Evolutionary conservation across 2,329 filamentous ascomycete genomes (phyloP).

Genomic region (Cladosporium oxysporum): DNA sequence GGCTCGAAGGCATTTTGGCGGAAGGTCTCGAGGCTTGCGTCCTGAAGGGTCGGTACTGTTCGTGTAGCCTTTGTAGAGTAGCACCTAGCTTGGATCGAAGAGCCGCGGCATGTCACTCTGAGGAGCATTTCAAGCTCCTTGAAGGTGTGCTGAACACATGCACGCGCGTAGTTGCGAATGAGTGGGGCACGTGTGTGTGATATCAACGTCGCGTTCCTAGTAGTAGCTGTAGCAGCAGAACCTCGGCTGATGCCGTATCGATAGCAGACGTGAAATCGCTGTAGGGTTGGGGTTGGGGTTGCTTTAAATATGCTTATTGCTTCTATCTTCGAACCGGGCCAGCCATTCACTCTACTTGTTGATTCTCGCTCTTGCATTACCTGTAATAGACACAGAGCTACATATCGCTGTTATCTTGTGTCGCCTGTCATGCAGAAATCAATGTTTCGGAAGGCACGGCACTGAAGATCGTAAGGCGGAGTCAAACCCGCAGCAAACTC

Average conservation of each 20-base stretch:
- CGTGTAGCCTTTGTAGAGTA: conserved; percentile 12
- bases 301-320: too few species aligned
- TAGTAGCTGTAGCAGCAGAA: not conserved
- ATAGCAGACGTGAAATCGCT: too few species aligned
- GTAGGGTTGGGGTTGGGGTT: not conserved
- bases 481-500: not conserved
- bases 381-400: too few species aligned
- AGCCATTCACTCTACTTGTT: too few species aligned
- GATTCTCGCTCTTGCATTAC: too few species aligned
- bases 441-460: not conserved
- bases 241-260: not conserved
- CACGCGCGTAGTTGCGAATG: not conserved
- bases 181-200: not conserved
- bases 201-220: not conserved
- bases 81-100: not conserved
- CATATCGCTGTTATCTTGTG: not conserved
- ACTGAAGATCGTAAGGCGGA: not conserved
- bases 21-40: conserved; percentile 47
- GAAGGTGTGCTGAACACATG: not conserved
- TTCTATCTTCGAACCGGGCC: too few species aligned
- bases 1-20: conserved; percentile 55
- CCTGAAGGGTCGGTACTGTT: conserved; percentile 29
- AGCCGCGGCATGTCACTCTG: not conserved
- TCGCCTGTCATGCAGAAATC: not conserved
- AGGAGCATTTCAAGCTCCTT: not conserved